Base-by-base conservation (phyloP, 2,329 filamentous ascomycete species). In the Bipolaris sorokiniana region DNA sequence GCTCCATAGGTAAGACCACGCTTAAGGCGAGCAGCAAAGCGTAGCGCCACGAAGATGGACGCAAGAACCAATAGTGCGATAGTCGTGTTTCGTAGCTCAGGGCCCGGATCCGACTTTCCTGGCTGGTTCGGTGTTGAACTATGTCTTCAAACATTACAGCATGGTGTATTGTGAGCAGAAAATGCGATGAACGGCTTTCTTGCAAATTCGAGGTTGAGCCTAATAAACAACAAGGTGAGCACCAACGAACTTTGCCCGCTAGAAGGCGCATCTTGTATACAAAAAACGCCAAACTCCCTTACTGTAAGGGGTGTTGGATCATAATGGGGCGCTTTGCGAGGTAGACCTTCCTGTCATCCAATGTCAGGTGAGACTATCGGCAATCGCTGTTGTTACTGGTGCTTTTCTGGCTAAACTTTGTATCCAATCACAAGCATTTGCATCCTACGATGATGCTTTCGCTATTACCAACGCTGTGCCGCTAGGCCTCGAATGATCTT, bases 1-100 rank as follows among this genome's bases (percentile, higher is more conserved):
- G 53, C 18, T 22, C 53, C 53, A 51, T 56, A 56, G 3, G 1
- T 52, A n/a, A 52, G 20, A 5, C 49, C 49, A 28, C 49, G 49
- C 41, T 46, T 52, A 4, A 13, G 40, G 22, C 49, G 33, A 2
- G 41, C 41, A 1, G 15, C 7, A 22, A 52, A 52, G 20, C 33
- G 49, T n/a, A 52, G 41, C 15, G 41, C 40, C 16, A 52, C 49
- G 26, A 52, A 52, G 16, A 52, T 1, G n/a, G 16, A 38, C 3
- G 49, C 49, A 28, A 52, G 49, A 38, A 52, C 33, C 10, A 52
- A 37, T 3, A 52, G 10, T 3, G 41, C 22, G 10, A 41, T 52
- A 3, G 49, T 52, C 7, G 49, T 52, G 22, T 34, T 15, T 20
- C 41, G 41, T 38, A 51, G 49, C 2, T 11, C 22, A 16, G 20